Evolutionary conservation across 2,329 filamentous ascomycete genomes (phyloP), one percentile per base, ranked within the genome.

Genomic region (Pestalotiopsis fici): DNA sequence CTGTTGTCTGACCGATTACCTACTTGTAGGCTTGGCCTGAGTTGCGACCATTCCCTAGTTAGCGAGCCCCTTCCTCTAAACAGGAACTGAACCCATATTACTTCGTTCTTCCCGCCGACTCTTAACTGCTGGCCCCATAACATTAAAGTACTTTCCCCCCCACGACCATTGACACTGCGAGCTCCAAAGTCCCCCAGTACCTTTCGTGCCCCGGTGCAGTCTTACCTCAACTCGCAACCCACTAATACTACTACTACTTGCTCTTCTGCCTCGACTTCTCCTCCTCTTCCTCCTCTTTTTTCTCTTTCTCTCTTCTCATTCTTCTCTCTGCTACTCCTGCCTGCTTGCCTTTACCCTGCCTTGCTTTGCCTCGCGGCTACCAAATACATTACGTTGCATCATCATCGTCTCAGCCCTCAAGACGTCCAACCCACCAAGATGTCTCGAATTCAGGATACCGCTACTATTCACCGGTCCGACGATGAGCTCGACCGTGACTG

Each of bases 401-500:
- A n/a, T 57, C 50, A 54, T 37, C 12, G 55, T 7, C 13, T 54
- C 21, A 13, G 37, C 21, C 31, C 27, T 25, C 39, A 13, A 28
- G 35, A 27, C 64, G 21, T n/a, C 27, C 55, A 18, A 7, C 25
- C 35, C 21, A 9, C 43, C 25, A 7, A 43, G 13, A 50, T 50
- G 47, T 64, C 61, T 13, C 61, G 39, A 55, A 15, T 35, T 31
- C 43, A 59, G 21, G 43, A 54, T 7, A 60, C 65, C 65, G 64
- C 66, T 61, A 65, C 68, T 73, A 77, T 78, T 74, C 75, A 74
- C 73, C 75, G 76, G 70, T 86, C 90, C 71, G 91, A 93, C 82
- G 87, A 87, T 72, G 91, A 93, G 77, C 87, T 92, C 76, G 89
- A 93, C 77, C 87, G 87, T 76, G 90, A 93, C 82, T 95, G 92